These are phyloP conservation scores for Chimonanthus praecox DNA, from an alignment of 164 flowering plant species.

Conservation along the genomic window DNA sequence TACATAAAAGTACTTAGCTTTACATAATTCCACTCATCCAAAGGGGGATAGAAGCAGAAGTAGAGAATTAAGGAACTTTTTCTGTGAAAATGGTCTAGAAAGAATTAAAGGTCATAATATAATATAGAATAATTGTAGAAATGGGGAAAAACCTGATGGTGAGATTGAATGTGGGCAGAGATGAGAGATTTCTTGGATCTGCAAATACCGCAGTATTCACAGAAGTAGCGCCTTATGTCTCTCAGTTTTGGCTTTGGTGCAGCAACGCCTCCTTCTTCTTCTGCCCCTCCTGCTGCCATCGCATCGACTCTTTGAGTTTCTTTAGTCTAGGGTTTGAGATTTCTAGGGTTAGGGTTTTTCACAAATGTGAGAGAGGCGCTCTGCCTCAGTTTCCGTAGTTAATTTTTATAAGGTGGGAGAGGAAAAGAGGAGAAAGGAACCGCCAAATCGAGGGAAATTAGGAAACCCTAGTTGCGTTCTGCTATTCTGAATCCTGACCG, in stretches of 20 bases:
- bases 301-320: not conserved
- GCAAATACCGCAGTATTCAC: constrained; percentile 23
- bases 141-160: constrained; percentile 17
- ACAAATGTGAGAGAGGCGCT: not conserved
- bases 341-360: not conserved
- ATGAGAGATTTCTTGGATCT: constrained; percentile 24
- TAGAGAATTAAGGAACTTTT: no score
- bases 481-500: no score
- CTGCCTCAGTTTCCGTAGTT: no score
- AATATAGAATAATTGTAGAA: not conserved
- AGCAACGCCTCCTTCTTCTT: not conserved
- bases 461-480: no score
- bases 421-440: no score
- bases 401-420: no score
- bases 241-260: not conserved
- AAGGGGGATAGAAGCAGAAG: no score
- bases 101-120: no score
- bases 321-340: not conserved
- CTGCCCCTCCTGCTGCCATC: not conserved
- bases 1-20: no score
- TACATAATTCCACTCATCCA: no score
- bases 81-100: no score
- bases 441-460: no score
- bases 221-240: constrained; percentile 23
- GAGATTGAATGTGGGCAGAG: constrained; percentile 12